Evolutionary conservation across 306 rosid genomes (phyloP), one percentile per base, ranked within the genome.

Genomic region (Prunus kanzakura): DNA sequence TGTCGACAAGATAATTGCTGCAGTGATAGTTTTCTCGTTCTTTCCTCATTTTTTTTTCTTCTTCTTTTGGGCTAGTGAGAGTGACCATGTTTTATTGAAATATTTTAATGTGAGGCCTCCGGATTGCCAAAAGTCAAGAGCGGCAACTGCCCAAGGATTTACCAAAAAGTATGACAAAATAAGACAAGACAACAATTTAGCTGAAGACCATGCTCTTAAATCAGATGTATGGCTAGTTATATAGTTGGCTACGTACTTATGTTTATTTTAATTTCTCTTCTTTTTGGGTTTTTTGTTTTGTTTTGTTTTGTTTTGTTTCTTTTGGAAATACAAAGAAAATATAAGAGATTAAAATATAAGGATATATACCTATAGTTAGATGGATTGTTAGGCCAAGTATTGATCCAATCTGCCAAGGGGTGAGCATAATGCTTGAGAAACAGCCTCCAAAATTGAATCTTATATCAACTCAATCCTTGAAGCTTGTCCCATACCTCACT

Each of bases 401-500:
- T 70, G 22, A 84, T 82, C 88, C 88, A 89, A 30, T 83, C 84
- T 16, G 80, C 65, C 22, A 22, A 83, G 2, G 91, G 91, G 78
- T 85, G 78, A 8, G 90, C 86, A 46, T 86, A 86, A 49, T 90
- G 95, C 66, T 90, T 90, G 68, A 90, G 91, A 69, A 88, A 81
- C 14, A 79, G 68, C 82, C 95, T 84, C 85, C 90, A 82, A 75
- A 82, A 84, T 25, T 87, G 83, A 20, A 84, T 43, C 71, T 84
- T 79, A 15, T n/a, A n/a, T 86, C 86, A 29, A 64, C 46, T 5
- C 80, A 89, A 84, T 83, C 84, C 74, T 79, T 83, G 19, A 87
- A 75, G 80, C 89, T 10, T 22, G 89, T 78, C 3, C 86, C 81
- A 32, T 85, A 90, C 69, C 95, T 84, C 32, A 88, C 87, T 11